phyloP scores from a whole-genome alignment of 164 flowering plant genomes.

The Annona squamosa region DNA sequence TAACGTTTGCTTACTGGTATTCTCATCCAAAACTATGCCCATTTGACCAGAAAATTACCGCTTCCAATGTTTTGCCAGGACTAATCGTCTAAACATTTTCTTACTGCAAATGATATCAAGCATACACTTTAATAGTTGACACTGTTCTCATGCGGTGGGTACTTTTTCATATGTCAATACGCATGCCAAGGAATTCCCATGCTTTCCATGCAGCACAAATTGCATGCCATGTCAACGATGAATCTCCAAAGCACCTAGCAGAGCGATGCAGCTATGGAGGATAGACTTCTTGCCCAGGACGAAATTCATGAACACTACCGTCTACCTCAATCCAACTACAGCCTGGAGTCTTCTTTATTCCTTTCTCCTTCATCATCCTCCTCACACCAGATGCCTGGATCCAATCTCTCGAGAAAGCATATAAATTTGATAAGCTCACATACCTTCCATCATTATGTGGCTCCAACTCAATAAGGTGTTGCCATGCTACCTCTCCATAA shows the following conservation, averaged over 20 bases:
- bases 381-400: conserved; percentile 11
- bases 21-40: no score
- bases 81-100: no score
- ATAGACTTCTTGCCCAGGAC: conserved; percentile 2
- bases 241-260: conserved; percentile 2
- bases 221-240: neutral
- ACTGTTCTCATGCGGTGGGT: no score
- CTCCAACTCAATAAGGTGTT: conserved; percentile 12
- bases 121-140: no score
- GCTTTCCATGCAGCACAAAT: neutral
- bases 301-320: conserved; percentile 15
- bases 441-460: conserved; percentile 14
- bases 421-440: conserved; percentile 16
- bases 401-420: conserved; percentile 17
- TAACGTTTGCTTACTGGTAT: no score
- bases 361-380: conserved; percentile 10
- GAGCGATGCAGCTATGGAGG: conserved; percentile 1
- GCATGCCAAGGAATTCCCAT: neutral
- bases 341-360: conserved; percentile 16
- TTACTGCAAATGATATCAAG: no score
- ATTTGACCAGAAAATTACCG: no score
- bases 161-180: no score
- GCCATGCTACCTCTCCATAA: conserved; percentile 14
- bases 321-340: conserved; percentile 23
- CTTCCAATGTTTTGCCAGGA: no score